Percentiles rank a stretch among this genome's conserved stretches.
Conservation (phyloP, 192 early-diverging fungal genomes). For the Coemansia sp. region DNA sequence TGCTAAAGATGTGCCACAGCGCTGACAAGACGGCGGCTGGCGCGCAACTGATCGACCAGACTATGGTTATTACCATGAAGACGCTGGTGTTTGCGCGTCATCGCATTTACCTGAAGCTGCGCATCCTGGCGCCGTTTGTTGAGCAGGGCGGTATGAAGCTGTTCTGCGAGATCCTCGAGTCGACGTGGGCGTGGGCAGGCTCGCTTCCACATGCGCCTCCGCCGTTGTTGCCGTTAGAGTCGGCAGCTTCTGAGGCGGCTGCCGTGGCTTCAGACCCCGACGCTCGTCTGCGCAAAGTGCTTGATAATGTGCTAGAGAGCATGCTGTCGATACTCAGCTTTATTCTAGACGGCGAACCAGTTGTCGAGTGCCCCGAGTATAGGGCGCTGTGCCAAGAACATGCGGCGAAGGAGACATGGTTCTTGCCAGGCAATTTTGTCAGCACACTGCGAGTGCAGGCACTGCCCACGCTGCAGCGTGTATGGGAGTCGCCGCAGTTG, state of each 20-base stretch:
- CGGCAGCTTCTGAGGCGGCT: not conserved
- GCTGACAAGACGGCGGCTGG: constrained; percentile 18
- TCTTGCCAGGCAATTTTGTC: constrained; percentile 69
- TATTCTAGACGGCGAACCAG: constrained; percentile 63
- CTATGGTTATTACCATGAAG: constrained; percentile 42
- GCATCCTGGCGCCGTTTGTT: constrained; percentile 32
- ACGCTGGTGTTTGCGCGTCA: constrained; percentile 44
- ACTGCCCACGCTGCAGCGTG: constrained; percentile 55
- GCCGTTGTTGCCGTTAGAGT: no score
- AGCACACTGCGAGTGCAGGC: constrained; percentile 58
- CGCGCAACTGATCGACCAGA: constrained; percentile 40
- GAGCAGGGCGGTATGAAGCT: constrained; percentile 22
- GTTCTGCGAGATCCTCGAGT: constrained; percentile 36
- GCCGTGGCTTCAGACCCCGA: constrained; percentile 2
- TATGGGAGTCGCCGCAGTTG: constrained; percentile 65
- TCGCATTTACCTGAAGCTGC: constrained; percentile 46
- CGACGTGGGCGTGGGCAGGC: constrained; percentile 43
- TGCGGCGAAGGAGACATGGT: constrained; percentile 53
- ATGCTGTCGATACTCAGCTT: constrained; percentile 60
- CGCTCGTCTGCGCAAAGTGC: constrained; percentile 17
- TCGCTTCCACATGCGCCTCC: constrained; percentile 8
- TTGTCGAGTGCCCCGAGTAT: constrained; percentile 66
- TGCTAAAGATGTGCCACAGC: constrained; percentile 13
- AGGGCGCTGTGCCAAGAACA: constrained; percentile 27
- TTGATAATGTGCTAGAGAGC: constrained; percentile 38